Evolutionary conservation across 164 flowering plant genomes (phyloP), one percentile per base, ranked within the genome.

Genomic region (Annona cherimola): DNA sequence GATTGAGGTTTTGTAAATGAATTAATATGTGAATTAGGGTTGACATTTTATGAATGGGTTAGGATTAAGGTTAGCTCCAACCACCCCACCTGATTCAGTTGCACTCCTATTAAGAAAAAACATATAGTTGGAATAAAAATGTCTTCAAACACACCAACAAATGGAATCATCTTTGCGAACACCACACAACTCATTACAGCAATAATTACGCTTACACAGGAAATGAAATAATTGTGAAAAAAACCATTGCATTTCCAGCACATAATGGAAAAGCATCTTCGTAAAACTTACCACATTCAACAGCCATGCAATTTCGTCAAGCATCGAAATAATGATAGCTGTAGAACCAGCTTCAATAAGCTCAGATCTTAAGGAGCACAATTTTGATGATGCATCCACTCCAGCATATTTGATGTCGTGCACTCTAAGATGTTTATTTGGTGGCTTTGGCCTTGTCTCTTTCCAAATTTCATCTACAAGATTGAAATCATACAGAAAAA

Each of bases 221-320:
- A 7, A 12, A 7, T 5, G 35, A 26, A 26, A 26, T 26, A 26
- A 26, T 26, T 26, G 35, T 26, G 35, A 26, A 50, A 50, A 50
- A 50, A 50, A 8, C 14, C 14, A 50, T 2, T 50, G 57, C 57
- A 50, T 50, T 50, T 50, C 14, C 57, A 50, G 57, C 57, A 50
- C 57, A 50, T 50, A 50, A 8, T 50, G 14, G 57, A 16, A 26
- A 50, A 50, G 57, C 57, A 8, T 50, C 9, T 8, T 16, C 62
- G 73, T 61, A 67, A 70, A 42, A 44, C 63, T 82, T 88, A 95
- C 99, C 97, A 91, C 77, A 84, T 95, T 95, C 83, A 95, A 80
- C 80, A 95, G 79, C 99, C 99, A 95, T 7, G 98, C 97, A 69
- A 95, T 71, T 76, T 95, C 99, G 87, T 95, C 99, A 73, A 95